These are phyloP conservation scores for Sechiopsis laciniata DNA, from an alignment of 306 rosid genomes.

Conservation along the genomic window DNA sequence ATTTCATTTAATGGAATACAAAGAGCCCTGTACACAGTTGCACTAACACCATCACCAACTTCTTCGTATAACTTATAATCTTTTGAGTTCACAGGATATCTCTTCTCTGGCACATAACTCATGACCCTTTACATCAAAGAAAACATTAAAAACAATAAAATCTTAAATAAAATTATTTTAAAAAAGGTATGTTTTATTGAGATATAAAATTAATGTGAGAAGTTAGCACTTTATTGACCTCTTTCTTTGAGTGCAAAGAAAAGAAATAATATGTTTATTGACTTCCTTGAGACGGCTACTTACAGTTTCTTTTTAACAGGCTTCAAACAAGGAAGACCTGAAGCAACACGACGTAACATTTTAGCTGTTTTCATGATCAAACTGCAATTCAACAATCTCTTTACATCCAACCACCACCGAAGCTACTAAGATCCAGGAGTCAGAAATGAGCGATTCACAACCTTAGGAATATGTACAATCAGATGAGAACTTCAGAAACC, in stretches of 20 bases:
- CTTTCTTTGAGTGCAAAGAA: constrained; percentile 32
- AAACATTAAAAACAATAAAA: neutral
- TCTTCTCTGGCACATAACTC: constrained; percentile 54
- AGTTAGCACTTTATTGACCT: constrained; percentile 35
- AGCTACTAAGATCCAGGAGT: neutral
- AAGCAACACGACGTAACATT: neutral
- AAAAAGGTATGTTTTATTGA: neutral
- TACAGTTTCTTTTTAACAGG: neutral
- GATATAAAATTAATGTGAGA: constrained; percentile 34
- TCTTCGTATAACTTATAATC: constrained; percentile 90
- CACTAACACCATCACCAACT: constrained; percentile 98
- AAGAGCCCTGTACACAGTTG: constrained; percentile 83
- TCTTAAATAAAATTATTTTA: neutral
- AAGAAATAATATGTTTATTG: neutral
- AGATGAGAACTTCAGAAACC: neutral
- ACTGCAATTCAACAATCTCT: neutral
- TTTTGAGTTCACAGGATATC: constrained; percentile 65
- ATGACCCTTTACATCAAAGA: constrained; percentile 53
- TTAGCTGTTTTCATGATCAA: neutral
- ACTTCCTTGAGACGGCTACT: neutral
- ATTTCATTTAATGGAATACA: constrained; percentile 77
- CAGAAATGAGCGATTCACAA: neutral
- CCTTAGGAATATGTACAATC: neutral
- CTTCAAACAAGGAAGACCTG: constrained; percentile 23
- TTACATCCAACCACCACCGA: neutral